A percentile compares a stretch with the other conserved stretches of the same genome.
phyloP scores from a whole-genome alignment of 345 rosid genomes.

The Populus ilicifolia region DNA sequence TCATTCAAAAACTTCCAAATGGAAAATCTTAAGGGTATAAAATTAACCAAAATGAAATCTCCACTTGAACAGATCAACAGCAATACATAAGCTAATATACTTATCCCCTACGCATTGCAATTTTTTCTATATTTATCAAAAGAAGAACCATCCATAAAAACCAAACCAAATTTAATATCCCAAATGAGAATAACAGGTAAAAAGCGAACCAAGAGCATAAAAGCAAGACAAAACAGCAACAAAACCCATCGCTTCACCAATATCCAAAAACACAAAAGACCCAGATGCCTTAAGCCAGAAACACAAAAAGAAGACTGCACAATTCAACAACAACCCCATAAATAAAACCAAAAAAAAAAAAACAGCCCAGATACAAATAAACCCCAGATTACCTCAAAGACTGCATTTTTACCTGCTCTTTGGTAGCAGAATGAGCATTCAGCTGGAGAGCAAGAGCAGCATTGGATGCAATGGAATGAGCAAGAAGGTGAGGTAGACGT shows the following conservation, averaged over 20 bases:
- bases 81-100: background rate
- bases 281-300: background rate
- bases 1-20: background rate
- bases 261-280: background rate
- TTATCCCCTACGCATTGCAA: background rate
- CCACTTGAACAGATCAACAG: background rate
- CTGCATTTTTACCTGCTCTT: conserved; percentile 56
- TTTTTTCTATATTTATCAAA: background rate
- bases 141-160: background rate
- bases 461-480: conserved; percentile 88
- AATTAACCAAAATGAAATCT: background rate
- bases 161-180: background rate
- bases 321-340: background rate
- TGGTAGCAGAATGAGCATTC: conserved; percentile 88
- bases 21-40: background rate
- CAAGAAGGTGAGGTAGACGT: conserved; percentile 87
- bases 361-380: background rate
- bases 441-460: conserved; percentile 89
- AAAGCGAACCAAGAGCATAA: background rate
- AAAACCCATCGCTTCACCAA: background rate
- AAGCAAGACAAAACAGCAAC: background rate
- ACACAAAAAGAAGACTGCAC: background rate
- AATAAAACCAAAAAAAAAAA: background rate
- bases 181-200: background rate
- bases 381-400: background rate